Evolutionary conservation across 2,329 filamentous ascomycete genomes (phyloP).

Genomic region (Aschersonia sp.): DNA sequence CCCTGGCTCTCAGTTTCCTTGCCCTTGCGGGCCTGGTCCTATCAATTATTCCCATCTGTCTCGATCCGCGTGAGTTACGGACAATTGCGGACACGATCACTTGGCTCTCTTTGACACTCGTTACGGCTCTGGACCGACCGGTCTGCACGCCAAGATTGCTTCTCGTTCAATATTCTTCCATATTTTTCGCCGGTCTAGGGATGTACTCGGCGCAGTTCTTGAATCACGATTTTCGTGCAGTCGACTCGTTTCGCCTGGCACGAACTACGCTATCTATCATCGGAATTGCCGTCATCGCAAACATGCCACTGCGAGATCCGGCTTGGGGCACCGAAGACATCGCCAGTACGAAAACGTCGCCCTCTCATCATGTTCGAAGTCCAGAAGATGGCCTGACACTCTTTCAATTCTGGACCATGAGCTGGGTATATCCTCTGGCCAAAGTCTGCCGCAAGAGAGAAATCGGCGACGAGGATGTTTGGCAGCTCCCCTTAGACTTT

Average conservation of each 20-base stretch:
- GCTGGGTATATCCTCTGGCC: constrained; percentile 69
- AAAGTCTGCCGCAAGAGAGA: constrained; percentile 46
- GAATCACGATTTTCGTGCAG: constrained; percentile 6
- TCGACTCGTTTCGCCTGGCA: constrained; percentile 11
- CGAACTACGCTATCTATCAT: constrained; percentile 11
- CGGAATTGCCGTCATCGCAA: constrained; percentile 16
- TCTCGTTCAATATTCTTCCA: constrained; percentile 21
- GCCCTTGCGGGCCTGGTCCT: constrained; percentile 19
- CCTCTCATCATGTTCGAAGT: constrained; percentile 36
- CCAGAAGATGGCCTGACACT: constrained; percentile 67
- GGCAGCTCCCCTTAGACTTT: constrained; percentile 66
- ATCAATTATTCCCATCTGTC: constrained; percentile 15
- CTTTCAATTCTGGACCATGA: constrained; percentile 75
- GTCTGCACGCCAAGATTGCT: constrained; percentile 26
- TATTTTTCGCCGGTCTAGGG: constrained; percentile 16
- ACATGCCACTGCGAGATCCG: constrained; percentile 23
- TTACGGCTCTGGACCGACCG: constrained; percentile 23
- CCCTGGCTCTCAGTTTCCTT: constrained; percentile 17
- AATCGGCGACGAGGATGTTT: constrained; percentile 67
- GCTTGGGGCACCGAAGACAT: constrained; percentile 18
- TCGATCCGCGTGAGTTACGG: constrained; percentile 12
- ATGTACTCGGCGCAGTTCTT: constrained; percentile 17
- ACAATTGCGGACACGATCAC: constrained; percentile 21
- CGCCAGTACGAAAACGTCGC: constrained; percentile 11
- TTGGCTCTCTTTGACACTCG: constrained; percentile 22